Evolutionary conservation across 1,284 basidiomycete species (phyloP).

Genomic region (Leccinum angustisporum): DNA sequence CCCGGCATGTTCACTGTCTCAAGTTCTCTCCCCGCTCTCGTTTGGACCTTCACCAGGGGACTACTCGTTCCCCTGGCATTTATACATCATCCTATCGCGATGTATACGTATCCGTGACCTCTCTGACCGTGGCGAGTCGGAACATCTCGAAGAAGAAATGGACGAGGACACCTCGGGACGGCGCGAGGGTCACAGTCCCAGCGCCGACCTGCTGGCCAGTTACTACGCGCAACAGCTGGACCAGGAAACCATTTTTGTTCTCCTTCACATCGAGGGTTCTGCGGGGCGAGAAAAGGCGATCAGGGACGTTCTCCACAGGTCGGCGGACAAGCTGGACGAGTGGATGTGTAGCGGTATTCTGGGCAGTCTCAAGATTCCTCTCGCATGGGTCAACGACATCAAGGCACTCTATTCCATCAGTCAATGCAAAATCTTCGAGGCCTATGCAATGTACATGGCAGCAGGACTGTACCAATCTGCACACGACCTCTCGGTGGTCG

Average conservation of each 20-base stretch:
- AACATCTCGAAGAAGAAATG: constrained; percentile 33
- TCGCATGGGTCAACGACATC: constrained; percentile 85
- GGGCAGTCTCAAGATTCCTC: constrained; percentile 78
- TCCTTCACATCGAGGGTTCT: constrained; percentile 84
- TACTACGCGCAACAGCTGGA: constrained; percentile 90
- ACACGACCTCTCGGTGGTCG: constrained; percentile 76
- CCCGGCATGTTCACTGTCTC: constrained; percentile 62
- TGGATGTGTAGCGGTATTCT: constrained; percentile 74
- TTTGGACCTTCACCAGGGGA: constrained; percentile 79
- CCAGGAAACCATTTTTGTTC: constrained; percentile 86
- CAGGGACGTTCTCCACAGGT: constrained; percentile 77
- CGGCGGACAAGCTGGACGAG: constrained; percentile 66
- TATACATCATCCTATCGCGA: constrained; percentile 86
- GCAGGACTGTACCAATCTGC: constrained; percentile 75
- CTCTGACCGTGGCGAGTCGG: constrained; percentile 66
- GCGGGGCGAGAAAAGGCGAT: constrained; percentile 77
- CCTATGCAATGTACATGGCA: constrained; percentile 76
- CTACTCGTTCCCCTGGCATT: constrained; percentile 88
- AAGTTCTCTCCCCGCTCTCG: constrained; percentile 64
- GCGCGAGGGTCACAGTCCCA: constrained; percentile 74
- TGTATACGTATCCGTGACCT: constrained; percentile 85
- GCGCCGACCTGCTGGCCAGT: constrained; percentile 80
- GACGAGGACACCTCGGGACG: constrained; percentile 45
- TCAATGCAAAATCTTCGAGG: constrained; percentile 65
- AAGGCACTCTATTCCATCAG: constrained; percentile 71